Base-by-base conservation (phyloP, 306 rosid species). In the Begonia peltatifolia region DNA sequence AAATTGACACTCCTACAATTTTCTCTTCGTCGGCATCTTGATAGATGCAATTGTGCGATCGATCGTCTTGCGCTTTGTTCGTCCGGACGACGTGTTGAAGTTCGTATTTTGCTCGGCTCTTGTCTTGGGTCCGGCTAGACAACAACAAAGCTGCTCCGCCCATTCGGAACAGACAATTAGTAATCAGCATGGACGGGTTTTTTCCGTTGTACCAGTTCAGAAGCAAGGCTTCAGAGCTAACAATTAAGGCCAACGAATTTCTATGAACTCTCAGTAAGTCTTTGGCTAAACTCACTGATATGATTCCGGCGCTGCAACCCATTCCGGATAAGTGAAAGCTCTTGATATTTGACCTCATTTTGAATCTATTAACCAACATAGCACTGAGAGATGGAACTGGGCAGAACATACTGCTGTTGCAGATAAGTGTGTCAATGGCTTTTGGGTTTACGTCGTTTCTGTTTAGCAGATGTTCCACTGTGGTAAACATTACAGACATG, bases 251-350 rank as follows among this genome's bases (percentile, higher is more conserved):
- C 23, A 20, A 20, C 23, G 94, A 83, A 54, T 76, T 87, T 0
- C 94, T 89, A 44, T 80, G 89, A 16, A 83, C 80, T 30, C 83
- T 93, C 16, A 87, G 96, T 49, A 83, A 81, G 22, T 83, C 94
- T 0, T 93, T 89, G 0, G 96, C 94, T 15, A 87, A 54, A 42
- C 83, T 87, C 9, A 87, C 76, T 1, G 96, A 80, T 11, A 87
- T 87, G 0, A 87, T 43, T 0, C 96, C 96, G 0, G 94, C 96
- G 14, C 94, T 83, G 58, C 96, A 87, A 0, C 96, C 96, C 96
- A 87, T 87, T 9, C 96, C 96, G 2, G 94, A 87, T 36, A 87
- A 81, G 44, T 87, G 83, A 55, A 87, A 83, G 67, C 94, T 87
- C 58, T 57, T 76, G 44, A 83, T 70, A 63, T 87, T 87, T 63